Percentiles rank a stretch among this genome's conserved stretches.
These are phyloP conservation scores for Leccinum obscurum DNA, from an alignment of 768 basidiomycete species.

Conservation along the genomic window DNA sequence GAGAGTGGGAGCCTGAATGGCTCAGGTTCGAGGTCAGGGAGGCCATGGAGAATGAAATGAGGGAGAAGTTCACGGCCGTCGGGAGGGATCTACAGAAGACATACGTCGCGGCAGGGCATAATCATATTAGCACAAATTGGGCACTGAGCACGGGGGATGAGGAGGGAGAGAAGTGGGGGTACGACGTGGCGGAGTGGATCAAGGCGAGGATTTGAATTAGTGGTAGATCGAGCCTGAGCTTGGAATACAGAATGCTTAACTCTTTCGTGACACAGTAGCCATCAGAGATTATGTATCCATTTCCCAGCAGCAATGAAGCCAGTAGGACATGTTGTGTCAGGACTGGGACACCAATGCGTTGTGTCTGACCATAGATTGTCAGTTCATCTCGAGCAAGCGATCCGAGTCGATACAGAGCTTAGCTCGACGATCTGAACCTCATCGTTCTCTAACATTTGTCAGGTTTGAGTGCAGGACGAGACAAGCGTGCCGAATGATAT, in stretches of 20 bases:
- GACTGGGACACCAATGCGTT: too few species aligned
- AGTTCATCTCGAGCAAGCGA: too few species aligned
- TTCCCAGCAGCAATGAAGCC: not conserved
- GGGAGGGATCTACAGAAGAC: conserved; percentile 26
- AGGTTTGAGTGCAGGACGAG: too few species aligned
- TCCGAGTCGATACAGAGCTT: too few species aligned
- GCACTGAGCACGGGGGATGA: conserved; percentile 53
- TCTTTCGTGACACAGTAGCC: not conserved
- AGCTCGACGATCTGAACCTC: too few species aligned
- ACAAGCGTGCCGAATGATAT: too few species aligned
- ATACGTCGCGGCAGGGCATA: conserved; percentile 51
- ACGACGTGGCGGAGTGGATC: conserved; percentile 44
- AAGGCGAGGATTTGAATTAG: conserved; percentile 18
- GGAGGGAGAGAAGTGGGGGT: conserved; percentile 62
- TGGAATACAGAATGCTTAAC: conserved; percentile 9
- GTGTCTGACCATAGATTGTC: too few species aligned
- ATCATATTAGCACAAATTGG: conserved; percentile 59
- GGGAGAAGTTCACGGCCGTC: conserved; percentile 33
- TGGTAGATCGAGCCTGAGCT: not conserved
- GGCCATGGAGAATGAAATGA: conserved; percentile 41
- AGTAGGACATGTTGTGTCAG: not conserved
- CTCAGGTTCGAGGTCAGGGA: conserved; percentile 36
- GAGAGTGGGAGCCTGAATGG: conserved; percentile 54
- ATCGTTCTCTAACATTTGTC: too few species aligned
- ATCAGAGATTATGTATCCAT: too few species aligned